A percentile compares a stretch with the other conserved stretches of the same genome.
Evolutionary conservation across 805 yeast species (phyloP).

Genomic region (Lipomyces spencermartinsiae): DNA sequence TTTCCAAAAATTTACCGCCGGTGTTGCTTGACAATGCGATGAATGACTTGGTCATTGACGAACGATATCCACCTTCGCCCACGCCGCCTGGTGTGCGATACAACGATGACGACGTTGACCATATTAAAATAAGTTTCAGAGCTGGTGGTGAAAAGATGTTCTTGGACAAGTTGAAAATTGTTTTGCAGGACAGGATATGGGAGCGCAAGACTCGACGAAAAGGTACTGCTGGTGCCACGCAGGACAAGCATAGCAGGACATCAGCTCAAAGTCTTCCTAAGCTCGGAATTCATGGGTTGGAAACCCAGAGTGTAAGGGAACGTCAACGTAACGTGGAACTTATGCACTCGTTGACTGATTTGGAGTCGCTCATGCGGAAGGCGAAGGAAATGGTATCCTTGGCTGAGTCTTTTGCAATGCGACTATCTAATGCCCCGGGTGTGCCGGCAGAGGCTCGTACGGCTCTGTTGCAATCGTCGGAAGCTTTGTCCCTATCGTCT

Average conservation of each 20-base stretch:
- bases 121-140: constrained; percentile 75
- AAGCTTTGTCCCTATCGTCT: constrained; percentile 45
- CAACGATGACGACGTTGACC: constrained; percentile 41
- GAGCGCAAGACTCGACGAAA: constrained; percentile 37
- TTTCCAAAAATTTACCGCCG: constrained; percentile 43
- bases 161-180: constrained; percentile 53
- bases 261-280: constrained; percentile 17
- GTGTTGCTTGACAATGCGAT: constrained; percentile 43
- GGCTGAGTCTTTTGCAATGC: constrained; percentile 49
- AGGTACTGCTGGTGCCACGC: neutral
- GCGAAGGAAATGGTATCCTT: constrained; percentile 71
- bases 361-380: constrained; percentile 76
- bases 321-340: constrained; percentile 65
- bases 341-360: constrained; percentile 74
- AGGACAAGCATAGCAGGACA: neutral
- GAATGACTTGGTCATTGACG: constrained; percentile 18
- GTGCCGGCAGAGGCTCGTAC: constrained; percentile 47
- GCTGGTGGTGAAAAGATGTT: constrained; percentile 68
- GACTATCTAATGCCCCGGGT: constrained; percentile 43
- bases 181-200: constrained; percentile 62
- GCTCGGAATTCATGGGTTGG: constrained; percentile 75
- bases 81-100: constrained; percentile 12
- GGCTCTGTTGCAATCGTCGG: constrained; percentile 46
- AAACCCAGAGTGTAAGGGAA: constrained; percentile 60
- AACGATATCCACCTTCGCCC: constrained; percentile 23